A percentile compares a stretch with the other conserved stretches of the same genome.
Evolutionary conservation across 768 basidiomycete species (phyloP).

Genomic region (Crepidotus variabilis): DNA sequence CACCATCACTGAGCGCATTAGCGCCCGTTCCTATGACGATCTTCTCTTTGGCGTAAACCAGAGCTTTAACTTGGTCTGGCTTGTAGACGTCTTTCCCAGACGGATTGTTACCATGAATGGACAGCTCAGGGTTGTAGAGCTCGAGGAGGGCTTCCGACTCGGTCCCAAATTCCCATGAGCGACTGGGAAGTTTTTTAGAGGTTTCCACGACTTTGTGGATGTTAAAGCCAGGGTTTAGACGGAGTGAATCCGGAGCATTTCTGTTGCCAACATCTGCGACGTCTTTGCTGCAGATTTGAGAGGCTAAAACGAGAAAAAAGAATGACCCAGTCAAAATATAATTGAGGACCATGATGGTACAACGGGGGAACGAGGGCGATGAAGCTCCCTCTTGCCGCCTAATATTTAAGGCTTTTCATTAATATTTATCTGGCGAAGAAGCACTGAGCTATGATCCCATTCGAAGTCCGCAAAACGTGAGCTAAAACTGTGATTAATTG

Average conservation of each 20-base stretch:
- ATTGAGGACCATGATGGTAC: not conserved
- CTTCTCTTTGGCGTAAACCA: conserved; percentile 34
- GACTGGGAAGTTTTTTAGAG: conserved; percentile 30
- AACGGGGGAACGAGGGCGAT: not conserved
- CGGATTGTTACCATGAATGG: conserved; percentile 32
- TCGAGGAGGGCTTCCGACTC: conserved; percentile 39
- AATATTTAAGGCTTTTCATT: not conserved
- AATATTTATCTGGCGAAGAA: too few relatives aligned
- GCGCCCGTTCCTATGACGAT: conserved; percentile 31
- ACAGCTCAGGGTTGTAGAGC: conserved; percentile 33
- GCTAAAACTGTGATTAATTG: too few relatives aligned
- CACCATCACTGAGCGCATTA: conserved; percentile 32
- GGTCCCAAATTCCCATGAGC: conserved; percentile 47
- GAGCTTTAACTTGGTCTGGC: conserved; percentile 17
- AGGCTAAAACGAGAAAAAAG: not conserved
- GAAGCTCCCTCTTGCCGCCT: not conserved
- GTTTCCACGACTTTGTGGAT: conserved; percentile 26
- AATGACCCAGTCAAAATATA: not conserved
- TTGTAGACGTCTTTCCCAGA: conserved; percentile 26
- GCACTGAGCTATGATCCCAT: too few relatives aligned
- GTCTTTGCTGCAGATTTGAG: not conserved
- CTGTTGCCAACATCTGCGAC: too few relatives aligned
- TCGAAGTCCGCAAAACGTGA: too few relatives aligned
- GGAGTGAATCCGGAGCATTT: conserved; percentile 8
- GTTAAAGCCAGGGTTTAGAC: conserved; percentile 30